A percentile compares a stretch with the other conserved stretches of the same genome.
Evolutionary conservation across 352 stramenopile genomes (phyloP).

Genomic region (Phytophthora citrophthora): DNA sequence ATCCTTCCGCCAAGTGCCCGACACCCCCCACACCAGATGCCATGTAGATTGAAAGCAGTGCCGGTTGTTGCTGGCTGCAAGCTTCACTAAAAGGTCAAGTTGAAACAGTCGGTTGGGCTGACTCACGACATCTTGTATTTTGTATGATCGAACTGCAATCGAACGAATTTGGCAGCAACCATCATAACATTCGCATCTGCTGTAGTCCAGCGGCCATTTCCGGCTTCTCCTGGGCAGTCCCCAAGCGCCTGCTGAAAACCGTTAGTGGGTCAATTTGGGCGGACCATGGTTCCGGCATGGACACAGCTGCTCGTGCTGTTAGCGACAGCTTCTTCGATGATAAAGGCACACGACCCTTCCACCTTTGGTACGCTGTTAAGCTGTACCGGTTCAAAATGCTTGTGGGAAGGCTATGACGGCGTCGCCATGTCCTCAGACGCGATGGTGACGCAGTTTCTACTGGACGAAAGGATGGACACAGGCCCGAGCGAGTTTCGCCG

Average conservation of each 20-base stretch:
- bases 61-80: not conserved
- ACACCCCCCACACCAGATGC: conserved; percentile 1
- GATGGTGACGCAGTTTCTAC: conserved; percentile 73
- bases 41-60: not conserved
- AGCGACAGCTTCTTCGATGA: conserved; percentile 2
- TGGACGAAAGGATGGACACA: conserved; percentile 42
- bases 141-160: conserved; percentile 33
- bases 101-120: conserved; percentile 8
- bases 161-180: conserved; percentile 18
- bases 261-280: not conserved
- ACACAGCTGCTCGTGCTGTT: conserved; percentile 9
- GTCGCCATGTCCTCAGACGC: conserved; percentile 37
- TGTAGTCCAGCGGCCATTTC: conserved; percentile 18
- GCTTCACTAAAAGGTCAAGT: conserved; percentile 4
- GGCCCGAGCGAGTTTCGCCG: conserved; percentile 44
- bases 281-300: conserved; percentile 14
- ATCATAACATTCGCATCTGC: conserved; percentile 7
- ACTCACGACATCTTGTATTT: conserved; percentile 21
- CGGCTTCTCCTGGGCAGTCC: conserved; percentile 14
- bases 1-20: conserved; percentile 10
- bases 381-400: conserved; percentile 50
- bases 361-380: conserved; percentile 68
- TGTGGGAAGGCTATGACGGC: conserved; percentile 61
- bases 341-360: conserved; percentile 14
- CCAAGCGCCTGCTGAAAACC: conserved; percentile 6